Percentiles rank a stretch among this genome's conserved stretches.
Conservation (phyloP, 2,329 filamentous ascomycete species). For the Delphinella strobiligena region DNA sequence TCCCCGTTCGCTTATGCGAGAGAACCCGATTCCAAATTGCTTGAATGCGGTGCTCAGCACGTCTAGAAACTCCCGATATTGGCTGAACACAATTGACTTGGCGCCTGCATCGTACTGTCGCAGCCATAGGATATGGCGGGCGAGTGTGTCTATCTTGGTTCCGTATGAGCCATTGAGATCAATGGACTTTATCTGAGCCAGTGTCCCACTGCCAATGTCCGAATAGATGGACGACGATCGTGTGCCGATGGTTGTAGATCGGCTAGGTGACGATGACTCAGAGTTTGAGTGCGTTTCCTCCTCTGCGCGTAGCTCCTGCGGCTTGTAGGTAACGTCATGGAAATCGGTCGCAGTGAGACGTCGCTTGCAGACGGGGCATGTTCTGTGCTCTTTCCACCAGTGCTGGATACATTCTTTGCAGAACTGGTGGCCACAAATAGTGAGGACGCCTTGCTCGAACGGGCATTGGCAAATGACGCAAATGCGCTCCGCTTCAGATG, state of each 20-base stretch:
- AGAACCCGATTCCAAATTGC: constrained; percentile 60
- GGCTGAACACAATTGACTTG: constrained; percentile 90
- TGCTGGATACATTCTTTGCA: constrained; percentile 74
- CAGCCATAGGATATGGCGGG: constrained; percentile 73
- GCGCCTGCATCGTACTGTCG: constrained; percentile 71
- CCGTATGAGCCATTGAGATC: constrained; percentile 66
- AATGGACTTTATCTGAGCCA: constrained; percentile 72
- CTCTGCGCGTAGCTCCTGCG: constrained; percentile 58
- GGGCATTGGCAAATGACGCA: constrained; percentile 76
- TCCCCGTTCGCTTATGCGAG: constrained; percentile 54
- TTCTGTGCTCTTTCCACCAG: constrained; percentile 65
- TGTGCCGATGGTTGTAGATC: constrained; percentile 8
- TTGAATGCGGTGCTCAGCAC: constrained; percentile 60
- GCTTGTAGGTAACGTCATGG: constrained; percentile 74
- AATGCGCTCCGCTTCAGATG: constrained; percentile 45
- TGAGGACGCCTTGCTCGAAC: constrained; percentile 71
- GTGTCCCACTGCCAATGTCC: constrained; percentile 56
- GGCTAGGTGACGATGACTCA: constrained; percentile 20
- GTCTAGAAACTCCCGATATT: constrained; percentile 70
- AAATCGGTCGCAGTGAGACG: constrained; percentile 54
- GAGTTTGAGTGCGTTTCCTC: constrained; percentile 30
- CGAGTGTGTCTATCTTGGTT: constrained; percentile 71
- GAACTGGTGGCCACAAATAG: constrained; percentile 66
- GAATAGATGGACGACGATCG: constrained; percentile 56
- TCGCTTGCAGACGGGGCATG: constrained; percentile 76